These are phyloP conservation scores for Saccharomycopsis sp. DNA, from an alignment of 805 yeast species.

Conservation along the genomic window DNA sequence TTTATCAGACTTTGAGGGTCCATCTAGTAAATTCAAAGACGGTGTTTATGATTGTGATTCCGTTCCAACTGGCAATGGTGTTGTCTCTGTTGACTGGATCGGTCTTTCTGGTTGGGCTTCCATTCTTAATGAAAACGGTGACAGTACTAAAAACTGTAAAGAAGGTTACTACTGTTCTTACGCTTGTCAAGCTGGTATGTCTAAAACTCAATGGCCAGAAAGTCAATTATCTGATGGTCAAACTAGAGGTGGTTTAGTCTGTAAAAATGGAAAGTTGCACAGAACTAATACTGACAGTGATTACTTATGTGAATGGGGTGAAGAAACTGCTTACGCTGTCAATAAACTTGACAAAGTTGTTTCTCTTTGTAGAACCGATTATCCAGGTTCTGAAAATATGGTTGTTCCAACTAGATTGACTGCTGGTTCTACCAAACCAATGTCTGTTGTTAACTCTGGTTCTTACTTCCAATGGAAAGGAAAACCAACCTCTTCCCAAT, in stretches of 20 bases:
- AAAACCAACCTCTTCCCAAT: constrained; percentile 81
- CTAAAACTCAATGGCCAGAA: constrained; percentile 96
- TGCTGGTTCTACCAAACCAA: constrained; percentile 52
- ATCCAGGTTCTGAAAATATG: constrained; percentile 99
- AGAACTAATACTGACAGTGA: constrained; percentile 58
- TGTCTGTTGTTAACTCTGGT: constrained; percentile 73
- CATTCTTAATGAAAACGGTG: constrained; percentile 41
- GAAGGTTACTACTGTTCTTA: constrained; percentile 95
- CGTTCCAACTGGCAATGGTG: constrained; percentile 81
- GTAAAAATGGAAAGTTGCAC: constrained; percentile 77
- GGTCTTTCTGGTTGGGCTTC: constrained; percentile 83
- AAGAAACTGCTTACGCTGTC: constrained; percentile 41
- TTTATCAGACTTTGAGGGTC: constrained; percentile 43
- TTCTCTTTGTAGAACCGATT: constrained; percentile 95
- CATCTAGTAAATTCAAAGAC: constrained; percentile 53
- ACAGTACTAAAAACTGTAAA: constrained; percentile 61
- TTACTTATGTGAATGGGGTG: constrained; percentile 79
- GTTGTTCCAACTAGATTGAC: constrained; percentile 79
- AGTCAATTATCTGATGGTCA: constrained; percentile 81
- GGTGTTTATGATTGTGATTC: constrained; percentile 53
- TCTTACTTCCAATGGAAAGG: constrained; percentile 79
- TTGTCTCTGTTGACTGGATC: constrained; percentile 57
- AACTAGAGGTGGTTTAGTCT: constrained; percentile 86
- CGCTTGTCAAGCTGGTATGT: constrained; percentile 98
- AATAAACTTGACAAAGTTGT: constrained; percentile 52